phyloP scores from a whole-genome alignment of 768 basidiomycete species.

The Sporobolomyces pararoseus region DNA sequence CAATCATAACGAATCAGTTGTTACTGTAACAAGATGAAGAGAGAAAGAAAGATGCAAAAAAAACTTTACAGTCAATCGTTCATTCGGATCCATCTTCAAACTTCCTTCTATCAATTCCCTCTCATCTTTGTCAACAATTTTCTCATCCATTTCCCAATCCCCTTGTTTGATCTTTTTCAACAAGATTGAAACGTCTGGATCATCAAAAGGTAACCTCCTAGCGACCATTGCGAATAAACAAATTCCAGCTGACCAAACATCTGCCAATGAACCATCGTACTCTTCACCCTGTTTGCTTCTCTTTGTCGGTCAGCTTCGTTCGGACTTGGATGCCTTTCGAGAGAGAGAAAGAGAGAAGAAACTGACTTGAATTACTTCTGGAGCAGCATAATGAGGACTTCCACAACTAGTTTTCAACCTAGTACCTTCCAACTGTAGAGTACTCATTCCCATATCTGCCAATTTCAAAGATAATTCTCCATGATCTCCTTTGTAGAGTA shows the following conservation, averaged over 20 bases:
- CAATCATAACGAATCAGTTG: not conserved
- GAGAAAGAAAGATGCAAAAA: not conserved
- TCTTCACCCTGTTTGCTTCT: conserved; percentile 58
- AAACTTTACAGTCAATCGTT: conserved; percentile 62
- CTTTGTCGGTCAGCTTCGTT: not conserved
- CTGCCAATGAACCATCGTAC: conserved; percentile 81
- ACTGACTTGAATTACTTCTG: conserved; percentile 67
- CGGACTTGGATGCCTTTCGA: not conserved
- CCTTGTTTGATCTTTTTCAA: conserved; percentile 75
- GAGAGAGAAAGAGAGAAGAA: not conserved
- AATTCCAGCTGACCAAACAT: conserved; percentile 96
- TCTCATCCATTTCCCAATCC: conserved; percentile 66
- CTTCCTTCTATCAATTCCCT: conserved; percentile 73
- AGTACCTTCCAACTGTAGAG: conserved; percentile 67
- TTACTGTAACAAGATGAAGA: not conserved
- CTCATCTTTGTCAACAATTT: conserved; percentile 55
- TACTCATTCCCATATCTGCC: conserved; percentile 96
- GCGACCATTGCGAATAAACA: conserved; percentile 84
- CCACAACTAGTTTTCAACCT: conserved; percentile 81
- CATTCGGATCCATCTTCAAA: conserved; percentile 69
- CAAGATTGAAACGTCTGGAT: conserved; percentile 72
- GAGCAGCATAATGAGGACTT: conserved; percentile 90
- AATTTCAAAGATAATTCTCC: conserved; percentile 63
- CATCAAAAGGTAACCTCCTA: conserved; percentile 86
- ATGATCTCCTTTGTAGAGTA: conserved; percentile 74